Conservation (phyloP, 129 eudicot species). For the Ambrosia trifida region DNA sequence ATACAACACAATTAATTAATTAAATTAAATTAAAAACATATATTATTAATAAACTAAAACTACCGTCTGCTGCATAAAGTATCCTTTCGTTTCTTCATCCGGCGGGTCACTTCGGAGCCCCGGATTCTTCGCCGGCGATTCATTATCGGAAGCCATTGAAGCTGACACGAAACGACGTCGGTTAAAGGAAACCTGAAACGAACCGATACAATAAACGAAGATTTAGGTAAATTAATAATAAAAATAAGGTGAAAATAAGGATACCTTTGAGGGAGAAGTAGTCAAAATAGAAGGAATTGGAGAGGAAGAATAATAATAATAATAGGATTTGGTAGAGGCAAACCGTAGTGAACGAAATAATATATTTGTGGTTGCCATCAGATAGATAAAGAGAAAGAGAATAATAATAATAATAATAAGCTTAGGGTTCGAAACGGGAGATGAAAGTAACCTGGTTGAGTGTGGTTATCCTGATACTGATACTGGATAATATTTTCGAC, state of each 20-base stretch:
- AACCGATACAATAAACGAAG: neutral
- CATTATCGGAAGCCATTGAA: slow-evolving; percentile 75
- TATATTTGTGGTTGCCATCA: slow-evolving; percentile 45
- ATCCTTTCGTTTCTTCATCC: slow-evolving; percentile 77
- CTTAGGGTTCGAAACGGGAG: slow-evolving; percentile 28
- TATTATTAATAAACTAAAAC: neutral
- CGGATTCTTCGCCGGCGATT: slow-evolving; percentile 75
- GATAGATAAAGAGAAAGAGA: slow-evolving; percentile 19
- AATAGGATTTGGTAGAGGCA: slow-evolving; percentile 27
- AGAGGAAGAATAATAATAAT: slow-evolving; percentile 26
- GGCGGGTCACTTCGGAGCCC: slow-evolving; percentile 65
- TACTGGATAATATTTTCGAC: slow-evolving; percentile 6
- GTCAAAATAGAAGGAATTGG: slow-evolving; percentile 30
- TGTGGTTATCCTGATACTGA: slow-evolving; percentile 19
- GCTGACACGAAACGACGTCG: slow-evolving; percentile 42
- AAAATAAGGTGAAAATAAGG: slow-evolving; percentile 6
- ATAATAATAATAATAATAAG: slow-evolving; percentile 16
- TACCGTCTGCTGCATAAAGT: slow-evolving; percentile 95
- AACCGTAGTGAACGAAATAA: slow-evolving; percentile 43
- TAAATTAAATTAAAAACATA: neutral
- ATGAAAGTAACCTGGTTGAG: slow-evolving; percentile 1
- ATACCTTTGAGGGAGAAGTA: slow-evolving; percentile 21
- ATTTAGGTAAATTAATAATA: neutral
- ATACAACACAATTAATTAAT: neutral
- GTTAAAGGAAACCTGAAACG: slow-evolving; percentile 36